A percentile compares a stretch with the other conserved stretches of the same genome.
These are phyloP conservation scores for Pichia sp. DNA, from an alignment of 1,139 yeast genomes.

Conservation along the genomic window DNA sequence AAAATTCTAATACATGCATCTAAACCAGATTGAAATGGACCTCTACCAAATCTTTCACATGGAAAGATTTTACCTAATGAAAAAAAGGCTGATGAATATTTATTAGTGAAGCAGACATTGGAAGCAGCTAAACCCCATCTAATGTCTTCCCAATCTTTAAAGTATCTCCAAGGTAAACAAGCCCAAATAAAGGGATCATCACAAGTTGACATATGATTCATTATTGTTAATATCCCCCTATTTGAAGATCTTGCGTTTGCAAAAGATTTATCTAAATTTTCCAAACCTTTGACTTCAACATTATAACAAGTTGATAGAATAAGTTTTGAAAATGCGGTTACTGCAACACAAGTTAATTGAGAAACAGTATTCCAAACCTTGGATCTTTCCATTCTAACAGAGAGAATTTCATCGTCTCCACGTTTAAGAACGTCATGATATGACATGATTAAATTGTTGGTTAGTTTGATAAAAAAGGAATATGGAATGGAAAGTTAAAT, in stretches of 20 bases:
- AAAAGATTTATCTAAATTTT: constrained; percentile 58
- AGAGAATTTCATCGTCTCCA: constrained; percentile 65
- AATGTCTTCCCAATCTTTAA: constrained; percentile 56
- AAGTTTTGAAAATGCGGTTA: constrained; percentile 62
- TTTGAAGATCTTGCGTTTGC: constrained; percentile 57
- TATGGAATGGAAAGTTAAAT: neutral
- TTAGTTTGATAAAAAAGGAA: neutral
- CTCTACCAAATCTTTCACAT: constrained; percentile 81
- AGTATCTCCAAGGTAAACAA: constrained; percentile 67
- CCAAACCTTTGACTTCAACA: constrained; percentile 55
- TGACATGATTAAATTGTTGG: constrained; percentile 43
- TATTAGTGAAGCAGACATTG: constrained; percentile 74
- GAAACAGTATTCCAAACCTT: constrained; percentile 62
- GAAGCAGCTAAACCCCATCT: constrained; percentile 96
- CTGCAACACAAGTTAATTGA: constrained; percentile 60
- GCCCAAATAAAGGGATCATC: constrained; percentile 95
- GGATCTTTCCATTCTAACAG: constrained; percentile 53
- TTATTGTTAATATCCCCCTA: constrained; percentile 74
- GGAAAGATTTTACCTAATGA: constrained; percentile 82
- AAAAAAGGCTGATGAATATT: constrained; percentile 55
- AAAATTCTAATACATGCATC: constrained; percentile 87
- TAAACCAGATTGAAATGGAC: constrained; percentile 85
- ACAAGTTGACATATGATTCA: constrained; percentile 92
- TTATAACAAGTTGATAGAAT: constrained; percentile 55
- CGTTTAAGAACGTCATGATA: constrained; percentile 62